These are phyloP conservation scores for Colletotrichum magnum DNA, from an alignment of 2,329 filamentous ascomycete species.

Conservation along the genomic window DNA sequence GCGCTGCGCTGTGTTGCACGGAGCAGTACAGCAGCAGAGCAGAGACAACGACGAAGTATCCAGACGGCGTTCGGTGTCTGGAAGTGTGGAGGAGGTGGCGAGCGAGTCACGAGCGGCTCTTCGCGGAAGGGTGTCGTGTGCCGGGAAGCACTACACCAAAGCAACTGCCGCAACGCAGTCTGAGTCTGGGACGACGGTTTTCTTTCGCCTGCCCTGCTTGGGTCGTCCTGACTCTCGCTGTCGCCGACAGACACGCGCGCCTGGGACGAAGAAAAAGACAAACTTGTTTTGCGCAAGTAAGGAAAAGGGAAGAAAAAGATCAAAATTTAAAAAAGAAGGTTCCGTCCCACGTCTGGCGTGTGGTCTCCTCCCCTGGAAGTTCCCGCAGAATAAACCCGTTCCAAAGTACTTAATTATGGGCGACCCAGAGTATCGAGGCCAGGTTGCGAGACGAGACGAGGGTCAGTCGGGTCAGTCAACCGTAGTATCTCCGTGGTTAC, in stretches of 20 bases:
- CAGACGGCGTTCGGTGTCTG: no score
- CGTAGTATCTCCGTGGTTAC: no score
- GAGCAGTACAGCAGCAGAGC: no score
- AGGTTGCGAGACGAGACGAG: conserved; percentile 8
- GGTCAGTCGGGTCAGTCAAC: neutral
- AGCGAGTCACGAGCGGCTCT: conserved; percentile 6
- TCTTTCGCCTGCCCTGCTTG: no score
- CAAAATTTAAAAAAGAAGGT: neutral
- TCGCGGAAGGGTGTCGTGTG: conserved; percentile 1
- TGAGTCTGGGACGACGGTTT: no score
- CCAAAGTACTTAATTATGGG: conserved; percentile 29
- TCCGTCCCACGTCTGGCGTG: neutral
- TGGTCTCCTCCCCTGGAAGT: conserved; percentile 2
- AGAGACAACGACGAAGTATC: no score
- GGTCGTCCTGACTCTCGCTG: neutral
- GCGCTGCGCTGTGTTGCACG: no score
- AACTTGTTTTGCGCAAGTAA: no score
- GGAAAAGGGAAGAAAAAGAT: neutral
- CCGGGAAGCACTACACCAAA: neutral
- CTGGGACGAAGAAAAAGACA: neutral
- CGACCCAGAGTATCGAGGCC: conserved; percentile 2
- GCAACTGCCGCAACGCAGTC: no score
- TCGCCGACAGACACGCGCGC: neutral
- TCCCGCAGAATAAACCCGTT: conserved; percentile 29
- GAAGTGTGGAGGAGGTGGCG: neutral